Evolutionary conservation across 139 green algal species (phyloP).

Genomic region (Coelastrella sp.): DNA sequence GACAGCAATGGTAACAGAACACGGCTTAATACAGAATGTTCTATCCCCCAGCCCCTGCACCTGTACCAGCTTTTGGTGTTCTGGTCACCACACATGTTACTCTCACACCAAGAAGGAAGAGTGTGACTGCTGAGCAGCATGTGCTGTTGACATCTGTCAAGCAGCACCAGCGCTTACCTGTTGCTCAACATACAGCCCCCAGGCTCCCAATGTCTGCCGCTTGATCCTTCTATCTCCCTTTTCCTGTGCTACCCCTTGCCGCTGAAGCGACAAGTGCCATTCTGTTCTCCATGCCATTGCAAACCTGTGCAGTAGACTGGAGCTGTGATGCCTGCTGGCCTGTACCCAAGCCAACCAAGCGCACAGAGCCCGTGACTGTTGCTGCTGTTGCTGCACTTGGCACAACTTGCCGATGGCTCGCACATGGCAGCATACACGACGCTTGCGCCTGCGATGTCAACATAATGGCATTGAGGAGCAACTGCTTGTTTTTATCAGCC

Average conservation of each 20-base stretch:
- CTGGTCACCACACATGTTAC: no score
- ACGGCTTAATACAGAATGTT: no score
- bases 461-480: no score
- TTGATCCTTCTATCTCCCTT: background rate
- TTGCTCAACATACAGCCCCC: background rate
- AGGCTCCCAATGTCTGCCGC: background rate
- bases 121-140: no score
- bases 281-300: background rate
- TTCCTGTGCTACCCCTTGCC: background rate
- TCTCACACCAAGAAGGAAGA: no score
- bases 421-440: background rate
- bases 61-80: no score
- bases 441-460: constrained; percentile 12
- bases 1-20: no score
- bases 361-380: background rate
- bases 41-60: no score
- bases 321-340: background rate
- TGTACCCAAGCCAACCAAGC: background rate
- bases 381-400: constrained; percentile 25
- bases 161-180: background rate
- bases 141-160: background rate
- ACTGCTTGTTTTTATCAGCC: no score
- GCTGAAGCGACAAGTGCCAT: background rate
- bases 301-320: background rate
- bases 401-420: background rate